Base-by-base conservation (phyloP, 768 basidiomycete species). In the Hypsizygus marmoreus region DNA sequence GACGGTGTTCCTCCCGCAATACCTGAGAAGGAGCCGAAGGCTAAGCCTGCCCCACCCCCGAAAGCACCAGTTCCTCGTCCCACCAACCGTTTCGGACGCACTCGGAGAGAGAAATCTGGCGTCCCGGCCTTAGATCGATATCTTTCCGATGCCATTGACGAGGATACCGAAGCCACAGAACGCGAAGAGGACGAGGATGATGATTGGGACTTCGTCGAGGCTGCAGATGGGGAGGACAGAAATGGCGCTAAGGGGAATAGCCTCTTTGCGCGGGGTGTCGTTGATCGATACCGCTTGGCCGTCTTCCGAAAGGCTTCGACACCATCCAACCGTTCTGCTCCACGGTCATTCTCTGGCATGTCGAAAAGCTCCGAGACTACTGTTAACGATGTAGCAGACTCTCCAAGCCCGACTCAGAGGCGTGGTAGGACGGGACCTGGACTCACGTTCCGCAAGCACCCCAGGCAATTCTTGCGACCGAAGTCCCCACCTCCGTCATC, bases 171-270 rank as follows among this genome's bases (percentile, higher is more conserved):
- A 45, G 66, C 56, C 38, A 74, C 70, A 40, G 74, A 72, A 58
- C 68, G 72, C n/a, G 71, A 75, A 16, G 76, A 79, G 16, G 81
- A 83, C 14, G 82, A 85, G 43, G 91, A 92, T 40, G 88, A 91
- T 31, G 92, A 93, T 45, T 95, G 93, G 92, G 92, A 94, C 76
- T 80, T 94, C 51, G 77, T 95, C 49, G 89, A 92, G 57, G 80
- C 79, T 29, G 88, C 71, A 4, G 86, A 86, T 52, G 83, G 81
- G n/a, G 90, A 91, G 60, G 91, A 91, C 46, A 76, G 84, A 49
- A 92, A 93, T 50, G 90, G 91, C 13, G 71, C 84, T 19, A 83
- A 84, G 59, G 90, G 83, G 6, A 80, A 82, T 14, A 93, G 86
- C 59, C 75, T 94, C 29, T 94, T 93, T 60, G 86, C 92, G 32